A percentile compares a stretch with the other conserved stretches of the same genome.
phyloP scores from a whole-genome alignment of 805 yeast genomes.

The Lachancea cidri region DNA sequence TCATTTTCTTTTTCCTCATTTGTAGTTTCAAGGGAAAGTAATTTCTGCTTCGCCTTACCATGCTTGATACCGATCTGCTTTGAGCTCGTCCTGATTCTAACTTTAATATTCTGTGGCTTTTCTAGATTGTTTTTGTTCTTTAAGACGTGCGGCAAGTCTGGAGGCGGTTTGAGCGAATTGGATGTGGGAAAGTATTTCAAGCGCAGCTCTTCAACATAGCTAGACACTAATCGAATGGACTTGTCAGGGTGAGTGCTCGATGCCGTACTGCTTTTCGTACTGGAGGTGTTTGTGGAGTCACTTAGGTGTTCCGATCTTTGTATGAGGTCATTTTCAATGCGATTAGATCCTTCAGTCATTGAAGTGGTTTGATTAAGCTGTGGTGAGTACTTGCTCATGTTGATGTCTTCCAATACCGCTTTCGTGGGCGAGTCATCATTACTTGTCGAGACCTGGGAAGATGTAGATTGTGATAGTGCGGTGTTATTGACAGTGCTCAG shows the following conservation, averaged over 20 bases:
- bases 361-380: not conserved
- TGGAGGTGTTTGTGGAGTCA: not conserved
- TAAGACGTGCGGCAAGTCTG: conserved; percentile 29
- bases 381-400: not conserved
- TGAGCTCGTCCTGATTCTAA: conserved; percentile 32
- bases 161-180: conserved; percentile 33
- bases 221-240: conserved; percentile 26
- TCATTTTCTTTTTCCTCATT: conserved; percentile 20
- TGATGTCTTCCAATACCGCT: not conserved
- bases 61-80: conserved; percentile 35
- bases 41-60: conserved; percentile 33
- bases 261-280: not conserved
- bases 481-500: not conserved
- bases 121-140: conserved; percentile 31
- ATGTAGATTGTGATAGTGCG: not conserved
- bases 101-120: conserved; percentile 31
- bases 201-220: conserved; percentile 32
- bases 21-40: conserved; percentile 31
- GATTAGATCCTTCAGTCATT: not conserved
- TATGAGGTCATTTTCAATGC: not conserved
- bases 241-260: conserved; percentile 12
- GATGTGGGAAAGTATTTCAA: conserved; percentile 30
- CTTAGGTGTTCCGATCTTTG: not conserved
- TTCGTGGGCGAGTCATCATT: not conserved
- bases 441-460: not conserved